These are phyloP conservation scores for Samsoniella hepiali DNA, from an alignment of 2,329 filamentous ascomycete species.

Conservation along the genomic window DNA sequence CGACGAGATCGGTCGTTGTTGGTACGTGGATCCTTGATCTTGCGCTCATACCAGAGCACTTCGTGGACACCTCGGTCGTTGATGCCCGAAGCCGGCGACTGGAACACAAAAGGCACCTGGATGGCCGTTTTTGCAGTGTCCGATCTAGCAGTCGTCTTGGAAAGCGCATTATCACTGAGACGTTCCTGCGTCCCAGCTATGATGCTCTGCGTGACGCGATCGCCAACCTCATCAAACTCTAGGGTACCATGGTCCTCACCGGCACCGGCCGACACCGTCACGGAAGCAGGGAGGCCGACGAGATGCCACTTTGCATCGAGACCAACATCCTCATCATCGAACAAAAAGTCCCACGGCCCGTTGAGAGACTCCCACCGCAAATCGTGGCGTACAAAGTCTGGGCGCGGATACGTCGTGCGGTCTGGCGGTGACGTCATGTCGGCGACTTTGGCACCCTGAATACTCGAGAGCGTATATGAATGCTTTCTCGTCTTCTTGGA, in stretches of 20 bases:
- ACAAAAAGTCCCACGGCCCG: slow-evolving; percentile 61
- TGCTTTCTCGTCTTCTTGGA: neutral
- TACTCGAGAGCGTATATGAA: neutral
- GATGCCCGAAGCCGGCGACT: slow-evolving; percentile 61
- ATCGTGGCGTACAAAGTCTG: slow-evolving; percentile 57
- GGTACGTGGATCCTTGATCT: slow-evolving; percentile 47
- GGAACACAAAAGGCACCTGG: slow-evolving; percentile 63
- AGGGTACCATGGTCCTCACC: slow-evolving; percentile 34
- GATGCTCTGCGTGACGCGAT: slow-evolving; percentile 42
- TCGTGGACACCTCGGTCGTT: slow-evolving; percentile 61
- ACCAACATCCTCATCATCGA: slow-evolving; percentile 62
- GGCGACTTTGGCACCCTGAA: neutral
- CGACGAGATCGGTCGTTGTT: slow-evolving; percentile 37
- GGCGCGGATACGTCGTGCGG: slow-evolving; percentile 52
- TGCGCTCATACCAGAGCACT: slow-evolving; percentile 63
- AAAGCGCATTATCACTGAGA: slow-evolving; percentile 43
- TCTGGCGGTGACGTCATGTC: slow-evolving; percentile 22
- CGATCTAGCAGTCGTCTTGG: slow-evolving; percentile 24
- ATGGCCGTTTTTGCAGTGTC: slow-evolving; percentile 50
- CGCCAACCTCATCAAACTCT: slow-evolving; percentile 19
- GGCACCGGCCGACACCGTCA: slow-evolving; percentile 28
- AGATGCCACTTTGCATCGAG: slow-evolving; percentile 52
- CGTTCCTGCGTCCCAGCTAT: slow-evolving; percentile 47
- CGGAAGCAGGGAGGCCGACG: slow-evolving; percentile 44
- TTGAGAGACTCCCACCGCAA: slow-evolving; percentile 60